phyloP scores from a whole-genome alignment of 176 grass and related monocot genomes.

The Rhynchospora breviuscula region DNA sequence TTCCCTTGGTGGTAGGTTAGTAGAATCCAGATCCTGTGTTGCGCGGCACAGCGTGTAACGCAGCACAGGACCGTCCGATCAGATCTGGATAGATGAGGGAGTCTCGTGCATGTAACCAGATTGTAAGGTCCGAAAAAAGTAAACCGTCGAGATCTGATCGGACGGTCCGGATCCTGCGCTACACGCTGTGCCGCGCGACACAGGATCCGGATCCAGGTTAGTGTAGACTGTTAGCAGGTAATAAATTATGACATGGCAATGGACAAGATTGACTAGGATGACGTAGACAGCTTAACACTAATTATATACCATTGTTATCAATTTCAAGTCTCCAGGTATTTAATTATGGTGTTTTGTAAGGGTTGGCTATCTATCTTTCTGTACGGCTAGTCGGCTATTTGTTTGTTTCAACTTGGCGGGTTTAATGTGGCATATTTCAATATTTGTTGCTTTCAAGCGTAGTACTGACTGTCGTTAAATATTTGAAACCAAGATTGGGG shows the following conservation, averaged over 20 bases:
- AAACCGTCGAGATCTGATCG: too few relatives aligned
- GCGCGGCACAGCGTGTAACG: too few relatives aligned
- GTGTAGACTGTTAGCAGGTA: constrained; percentile 11
- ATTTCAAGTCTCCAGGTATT: background rate
- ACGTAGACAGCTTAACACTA: constrained; percentile 11
- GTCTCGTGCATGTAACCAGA: too few relatives aligned
- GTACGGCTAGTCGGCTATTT: background rate
- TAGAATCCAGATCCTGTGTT: too few relatives aligned
- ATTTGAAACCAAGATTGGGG: too few relatives aligned
- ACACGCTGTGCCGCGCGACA: too few relatives aligned
- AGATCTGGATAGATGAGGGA: too few relatives aligned
- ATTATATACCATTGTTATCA: background rate
- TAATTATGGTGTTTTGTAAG: background rate
- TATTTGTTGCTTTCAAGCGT: background rate
- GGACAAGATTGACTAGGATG: constrained; percentile 18
- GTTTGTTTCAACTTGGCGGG: background rate
- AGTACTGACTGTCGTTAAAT: background rate
- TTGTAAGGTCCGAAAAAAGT: too few relatives aligned
- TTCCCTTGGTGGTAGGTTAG: background rate
- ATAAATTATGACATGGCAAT: background rate
- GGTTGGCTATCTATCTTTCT: background rate
- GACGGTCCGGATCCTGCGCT: too few relatives aligned
- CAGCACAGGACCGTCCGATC: too few relatives aligned
- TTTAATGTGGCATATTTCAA: background rate
- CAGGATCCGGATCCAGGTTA: too few relatives aligned